A percentile compares a stretch with the other conserved stretches of the same genome.
These are phyloP conservation scores for Acer saccharum DNA, from an alignment of 345 rosid genomes.

Conservation along the genomic window DNA sequence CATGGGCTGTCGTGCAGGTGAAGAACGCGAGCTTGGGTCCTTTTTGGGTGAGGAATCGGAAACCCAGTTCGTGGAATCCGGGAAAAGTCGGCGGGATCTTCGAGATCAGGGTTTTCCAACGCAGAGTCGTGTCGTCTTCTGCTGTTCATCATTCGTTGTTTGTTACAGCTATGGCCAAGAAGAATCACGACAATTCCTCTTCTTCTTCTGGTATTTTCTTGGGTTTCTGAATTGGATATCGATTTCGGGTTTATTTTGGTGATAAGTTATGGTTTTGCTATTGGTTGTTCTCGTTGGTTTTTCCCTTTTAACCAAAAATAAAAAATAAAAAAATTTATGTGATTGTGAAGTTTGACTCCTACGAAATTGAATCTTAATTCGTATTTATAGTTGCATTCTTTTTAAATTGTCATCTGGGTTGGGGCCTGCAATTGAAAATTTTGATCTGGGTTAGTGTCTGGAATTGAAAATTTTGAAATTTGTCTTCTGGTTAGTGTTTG, in stretches of 20 bases:
- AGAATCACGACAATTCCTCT: slow-evolving; percentile 49
- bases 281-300: neutral
- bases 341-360: neutral
- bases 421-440: neutral
- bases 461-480: neutral
- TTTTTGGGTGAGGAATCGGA: slow-evolving; percentile 28
- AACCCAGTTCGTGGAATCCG: slow-evolving; percentile 24
- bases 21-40: slow-evolving; percentile 37
- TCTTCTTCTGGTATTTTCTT: slow-evolving; percentile 41
- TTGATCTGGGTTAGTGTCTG: neutral
- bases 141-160: slow-evolving; percentile 36
- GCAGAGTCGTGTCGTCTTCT: slow-evolving; percentile 29
- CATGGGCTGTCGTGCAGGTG: slow-evolving; percentile 43
- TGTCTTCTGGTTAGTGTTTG: neutral
- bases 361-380: neutral
- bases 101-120: slow-evolving; percentile 48
- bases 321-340: neutral
- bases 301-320: neutral
- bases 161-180: slow-evolving; percentile 61
- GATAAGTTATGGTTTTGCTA: neutral
- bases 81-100: slow-evolving; percentile 34
- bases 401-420: neutral
- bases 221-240: neutral
- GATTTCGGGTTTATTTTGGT: neutral
- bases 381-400: neutral